Conservation (phyloP, 2,329 filamentous ascomycete genomes). For the Cladosporium sp. region DNA sequence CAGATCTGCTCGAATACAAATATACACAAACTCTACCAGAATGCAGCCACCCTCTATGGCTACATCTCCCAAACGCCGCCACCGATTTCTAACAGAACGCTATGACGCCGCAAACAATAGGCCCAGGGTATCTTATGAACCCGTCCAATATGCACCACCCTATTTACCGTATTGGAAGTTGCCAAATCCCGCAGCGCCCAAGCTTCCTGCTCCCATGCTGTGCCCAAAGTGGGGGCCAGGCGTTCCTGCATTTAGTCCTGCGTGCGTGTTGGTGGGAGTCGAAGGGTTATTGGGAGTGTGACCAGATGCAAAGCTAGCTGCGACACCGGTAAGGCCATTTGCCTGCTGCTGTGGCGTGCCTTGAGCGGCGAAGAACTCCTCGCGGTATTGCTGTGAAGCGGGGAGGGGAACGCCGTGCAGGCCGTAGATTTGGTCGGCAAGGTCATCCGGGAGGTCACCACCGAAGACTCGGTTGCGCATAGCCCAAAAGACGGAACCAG, state of each 20-base stretch:
- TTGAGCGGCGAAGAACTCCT: slow-evolving; percentile 41
- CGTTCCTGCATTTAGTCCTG: slow-evolving; percentile 36
- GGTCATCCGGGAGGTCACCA: slow-evolving; percentile 67
- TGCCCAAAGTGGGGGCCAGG: slow-evolving; percentile 13
- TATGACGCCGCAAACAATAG: slow-evolving; percentile 4
- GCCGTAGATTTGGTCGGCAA: slow-evolving; percentile 92
- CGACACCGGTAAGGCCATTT: slow-evolving; percentile 22
- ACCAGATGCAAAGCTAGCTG: slow-evolving; percentile 33
- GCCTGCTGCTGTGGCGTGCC: slow-evolving; percentile 30
- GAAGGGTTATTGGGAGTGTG: slow-evolving; percentile 50
- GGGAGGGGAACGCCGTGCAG: slow-evolving; percentile 59
- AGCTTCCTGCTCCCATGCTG: slow-evolving; percentile 52
- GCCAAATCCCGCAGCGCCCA: slow-evolving; percentile 66
- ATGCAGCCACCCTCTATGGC: background rate
- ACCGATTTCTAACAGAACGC: slow-evolving; percentile 1
- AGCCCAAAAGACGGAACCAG: slow-evolving; percentile 91
- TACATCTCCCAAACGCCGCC: background rate
- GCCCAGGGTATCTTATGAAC: slow-evolving; percentile 8
- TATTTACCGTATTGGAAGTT: slow-evolving; percentile 48
- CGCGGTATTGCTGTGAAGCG: slow-evolving; percentile 49
- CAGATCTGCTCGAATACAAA: background rate
- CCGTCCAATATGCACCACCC: slow-evolving; percentile 1
- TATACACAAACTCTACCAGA: background rate
- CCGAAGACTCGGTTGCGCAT: slow-evolving; percentile 85
- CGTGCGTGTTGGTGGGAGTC: slow-evolving; percentile 59